Percentiles rank a stretch among this genome's conserved stretches.
phyloP scores from a whole-genome alignment of 2,329 filamentous ascomycete genomes.

The Arthrocladium fulminans region DNA sequence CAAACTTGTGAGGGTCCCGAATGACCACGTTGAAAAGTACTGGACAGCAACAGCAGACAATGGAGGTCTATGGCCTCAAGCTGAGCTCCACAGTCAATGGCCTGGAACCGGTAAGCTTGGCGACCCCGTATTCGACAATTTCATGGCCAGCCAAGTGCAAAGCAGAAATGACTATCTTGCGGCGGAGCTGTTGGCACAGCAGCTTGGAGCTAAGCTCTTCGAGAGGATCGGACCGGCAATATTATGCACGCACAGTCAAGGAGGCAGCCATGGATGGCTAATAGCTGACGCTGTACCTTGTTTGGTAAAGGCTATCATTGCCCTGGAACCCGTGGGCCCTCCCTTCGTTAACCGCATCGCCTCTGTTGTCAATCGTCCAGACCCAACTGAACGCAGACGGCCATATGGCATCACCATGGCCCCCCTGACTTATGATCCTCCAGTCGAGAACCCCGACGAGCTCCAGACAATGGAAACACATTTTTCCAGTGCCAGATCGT shows the following conservation, averaged over 20 bases:
- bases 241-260: slow-evolving; percentile 45
- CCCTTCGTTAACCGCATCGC: slow-evolving; percentile 3
- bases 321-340: slow-evolving; percentile 42
- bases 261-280: slow-evolving; percentile 39
- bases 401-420: slow-evolving; percentile 43
- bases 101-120: slow-evolving; percentile 27
- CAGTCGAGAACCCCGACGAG: slow-evolving; percentile 32
- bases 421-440: slow-evolving; percentile 42
- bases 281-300: slow-evolving; percentile 42
- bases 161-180: slow-evolving; percentile 26
- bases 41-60: slow-evolving; percentile 31
- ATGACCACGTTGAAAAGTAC: slow-evolving; percentile 24
- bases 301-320: slow-evolving; percentile 41
- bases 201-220: slow-evolving; percentile 37
- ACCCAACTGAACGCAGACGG: slow-evolving; percentile 10
- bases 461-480: slow-evolving; percentile 24
- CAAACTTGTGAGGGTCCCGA: slow-evolving; percentile 15
- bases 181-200: slow-evolving; percentile 28
- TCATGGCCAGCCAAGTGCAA: slow-evolving; percentile 38
- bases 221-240: slow-evolving; percentile 34
- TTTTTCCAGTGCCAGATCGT: slow-evolving; percentile 21
- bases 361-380: not conserved
- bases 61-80: slow-evolving; percentile 33
- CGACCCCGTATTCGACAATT: slow-evolving; percentile 43
- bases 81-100: slow-evolving; percentile 38